Percentiles rank a stretch among this genome's conserved stretches.
Conservation (phyloP, 139 green algal species). For the Coccomyxa sp. region DNA sequence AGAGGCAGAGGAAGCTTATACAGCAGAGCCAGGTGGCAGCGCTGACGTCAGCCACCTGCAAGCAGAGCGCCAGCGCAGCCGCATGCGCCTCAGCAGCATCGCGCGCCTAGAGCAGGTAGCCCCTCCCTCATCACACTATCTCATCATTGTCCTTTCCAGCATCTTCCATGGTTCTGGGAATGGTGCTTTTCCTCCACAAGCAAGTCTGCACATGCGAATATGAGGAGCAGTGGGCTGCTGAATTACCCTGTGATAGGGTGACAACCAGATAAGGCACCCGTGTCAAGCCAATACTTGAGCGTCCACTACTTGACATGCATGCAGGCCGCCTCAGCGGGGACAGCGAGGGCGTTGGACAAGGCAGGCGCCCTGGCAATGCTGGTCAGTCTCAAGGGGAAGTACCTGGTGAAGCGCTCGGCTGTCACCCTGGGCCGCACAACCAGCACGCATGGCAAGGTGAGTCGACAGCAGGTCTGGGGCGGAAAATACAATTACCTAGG, state of each 20-base stretch:
- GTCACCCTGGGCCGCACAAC: conserved; percentile 34
- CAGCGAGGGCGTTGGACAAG: conserved; percentile 29
- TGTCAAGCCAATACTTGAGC: not conserved
- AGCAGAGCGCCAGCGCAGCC: not conserved
- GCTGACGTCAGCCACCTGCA: not conserved
- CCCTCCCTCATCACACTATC: not conserved
- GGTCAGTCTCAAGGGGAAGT: conserved; percentile 22
- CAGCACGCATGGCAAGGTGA: conserved; percentile 6
- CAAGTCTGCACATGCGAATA: not conserved
- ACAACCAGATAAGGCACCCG: not conserved
- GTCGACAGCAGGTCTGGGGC: too few species aligned
- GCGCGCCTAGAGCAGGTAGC: not conserved
- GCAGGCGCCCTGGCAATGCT: conserved; percentile 39
- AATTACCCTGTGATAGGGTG: too few species aligned
- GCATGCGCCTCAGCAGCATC: not conserved
- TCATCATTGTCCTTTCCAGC: not conserved
- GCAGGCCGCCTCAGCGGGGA: conserved; percentile 15
- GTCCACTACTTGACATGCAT: too few species aligned
- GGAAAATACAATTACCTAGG: too few species aligned
- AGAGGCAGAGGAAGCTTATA: not conserved
- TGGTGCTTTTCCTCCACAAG: not conserved
- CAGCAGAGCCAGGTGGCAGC: not conserved
- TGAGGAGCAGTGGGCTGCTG: not conserved
- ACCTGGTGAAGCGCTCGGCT: conserved; percentile 27
- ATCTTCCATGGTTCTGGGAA: not conserved